Evolutionary conservation across 1,139 yeast genomes (phyloP), one percentile per base, ranked within the genome.

Genomic region (Blastobotrys serpentis): DNA sequence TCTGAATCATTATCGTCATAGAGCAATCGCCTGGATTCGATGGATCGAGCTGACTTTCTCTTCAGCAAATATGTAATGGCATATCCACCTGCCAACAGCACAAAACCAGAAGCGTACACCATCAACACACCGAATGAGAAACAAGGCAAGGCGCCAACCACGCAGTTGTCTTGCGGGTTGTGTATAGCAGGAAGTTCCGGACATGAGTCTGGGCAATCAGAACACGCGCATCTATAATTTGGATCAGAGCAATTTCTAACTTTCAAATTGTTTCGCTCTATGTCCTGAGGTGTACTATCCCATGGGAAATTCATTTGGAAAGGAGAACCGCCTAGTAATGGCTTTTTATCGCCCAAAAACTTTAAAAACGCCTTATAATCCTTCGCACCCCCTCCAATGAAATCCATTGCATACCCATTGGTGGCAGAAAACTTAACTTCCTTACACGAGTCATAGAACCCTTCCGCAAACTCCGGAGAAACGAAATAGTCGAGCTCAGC

Each of bases 391-490:
- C 98, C 98, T 4, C 98, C 98, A 44, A 92, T 84, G 45, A 92
- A 75, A 63, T 92, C 98, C 97, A 92, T 89, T 6, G 97, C 98
- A 60, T 78, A 86, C 2, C 98, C 97, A 66, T 90, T 90, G 7
- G 98, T 89, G 4, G 97, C 96, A 2, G 92, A 82, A 64, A 92
- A 90, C 67, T 90, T 89, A 64, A 92, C 85, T 54, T 84, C 81
- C 59, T 86, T 86, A 69, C 98, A 92, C 1, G 96, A 86, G 52
- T 89, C 85, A 63, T 72, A 92, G 61, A 90, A 81, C 1, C 65
- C 71, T 0, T 74, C 62, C 0, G 96, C 96, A 70, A 79, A 79
- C 0, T 59, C 61, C 0, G 80, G 75, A 51, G 78, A 79, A 6
- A 87, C 79, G 58, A 65, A 84, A 58, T 82, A 83, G 43, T 81